phyloP scores from a whole-genome alignment of 2,329 filamentous ascomycete genomes.

The Chlorencoelia australis region DNA sequence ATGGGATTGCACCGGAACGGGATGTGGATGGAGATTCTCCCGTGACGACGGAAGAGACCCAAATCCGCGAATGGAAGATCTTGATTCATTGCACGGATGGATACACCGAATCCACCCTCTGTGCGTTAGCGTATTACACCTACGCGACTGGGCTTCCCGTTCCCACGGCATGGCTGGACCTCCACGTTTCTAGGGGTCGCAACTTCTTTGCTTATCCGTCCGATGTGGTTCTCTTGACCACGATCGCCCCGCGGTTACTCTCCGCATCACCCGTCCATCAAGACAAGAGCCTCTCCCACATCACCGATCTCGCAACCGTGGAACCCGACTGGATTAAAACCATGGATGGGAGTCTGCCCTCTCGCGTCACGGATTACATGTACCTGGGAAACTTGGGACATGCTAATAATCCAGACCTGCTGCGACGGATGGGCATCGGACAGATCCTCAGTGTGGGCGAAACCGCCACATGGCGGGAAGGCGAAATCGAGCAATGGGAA shows the following conservation, averaged over 20 bases:
- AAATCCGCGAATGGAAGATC: constrained; percentile 45
- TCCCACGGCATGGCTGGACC: constrained; percentile 75
- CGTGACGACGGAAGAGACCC: constrained; percentile 31
- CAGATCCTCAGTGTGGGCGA: constrained; percentile 91
- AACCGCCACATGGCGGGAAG: constrained; percentile 68
- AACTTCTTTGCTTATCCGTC: constrained; percentile 96
- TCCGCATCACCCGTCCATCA: constrained; percentile 51
- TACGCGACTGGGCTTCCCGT: constrained; percentile 76
- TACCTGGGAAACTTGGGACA: constrained; percentile 90
- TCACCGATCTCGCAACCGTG: constrained; percentile 41
- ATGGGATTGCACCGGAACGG: constrained; percentile 8
- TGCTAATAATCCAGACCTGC: constrained; percentile 82
- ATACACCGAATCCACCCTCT: constrained; percentile 86
- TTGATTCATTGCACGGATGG: constrained; percentile 92
- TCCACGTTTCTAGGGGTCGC: constrained; percentile 70
- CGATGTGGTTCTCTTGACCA: constrained; percentile 73
- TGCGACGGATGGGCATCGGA: constrained; percentile 70
- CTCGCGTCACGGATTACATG: constrained; percentile 83
- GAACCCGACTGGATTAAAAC: constrained; percentile 73
- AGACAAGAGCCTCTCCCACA: constrained; percentile 41
- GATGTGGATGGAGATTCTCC: constrained; percentile 45
- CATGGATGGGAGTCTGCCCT: constrained; percentile 85
- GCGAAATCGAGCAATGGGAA: constrained; percentile 63
- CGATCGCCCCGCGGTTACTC: constrained; percentile 66
- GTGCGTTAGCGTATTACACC: constrained; percentile 87